Base-by-base conservation (phyloP, 139 green algal genomes). In the Nannochloris sp. region DNA sequence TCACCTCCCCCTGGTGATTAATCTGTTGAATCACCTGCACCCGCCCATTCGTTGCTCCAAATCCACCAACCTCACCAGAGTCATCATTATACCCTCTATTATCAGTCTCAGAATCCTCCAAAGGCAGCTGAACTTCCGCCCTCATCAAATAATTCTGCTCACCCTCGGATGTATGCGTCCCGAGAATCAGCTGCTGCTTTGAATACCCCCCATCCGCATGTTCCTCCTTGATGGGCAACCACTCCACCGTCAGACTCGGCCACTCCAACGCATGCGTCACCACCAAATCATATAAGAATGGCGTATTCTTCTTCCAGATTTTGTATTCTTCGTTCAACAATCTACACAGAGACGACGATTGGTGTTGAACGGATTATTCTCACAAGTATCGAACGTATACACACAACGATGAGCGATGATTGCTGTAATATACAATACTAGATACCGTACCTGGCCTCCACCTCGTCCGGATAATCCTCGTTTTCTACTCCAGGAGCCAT, bases 221-320 rank as follows among this genome's bases (percentile, higher is more conserved):
- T 40, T 76, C 43, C 51, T 70, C 63, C 51, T 73, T 75, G 25
- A 46, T 56, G 65, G 94, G 92, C 43, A 99, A 79, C 93, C 94
- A 99, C 65, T 99, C 90, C 8, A 97, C 88, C 23, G 92, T 97
- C n/a, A 99, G 81, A 56, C 79, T 91, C 5, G 94, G 94, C 94
- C 94, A 99, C 61, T 99, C 94, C 26, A 99, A 80, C 10, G 94
- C 94, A 70, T 99, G 94, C 28, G 94, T 98, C 43, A 99, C 89
- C 20, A 98, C 92, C 37, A 99, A 82, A 81, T 99, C 94, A 74
- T 99, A 99, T 0, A 99, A 82, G 49, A 98, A 99, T 0, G 94
- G 93, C 0, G 91, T 96, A 79, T 99, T 99, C 71, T 98, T 98
- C 82, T 99, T 99, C 94, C 94, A 99, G 16, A 98, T 95, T 70